Conservation (phyloP, 2,329 filamentous ascomycete genomes). For the Rhinocladiella similis region DNA sequence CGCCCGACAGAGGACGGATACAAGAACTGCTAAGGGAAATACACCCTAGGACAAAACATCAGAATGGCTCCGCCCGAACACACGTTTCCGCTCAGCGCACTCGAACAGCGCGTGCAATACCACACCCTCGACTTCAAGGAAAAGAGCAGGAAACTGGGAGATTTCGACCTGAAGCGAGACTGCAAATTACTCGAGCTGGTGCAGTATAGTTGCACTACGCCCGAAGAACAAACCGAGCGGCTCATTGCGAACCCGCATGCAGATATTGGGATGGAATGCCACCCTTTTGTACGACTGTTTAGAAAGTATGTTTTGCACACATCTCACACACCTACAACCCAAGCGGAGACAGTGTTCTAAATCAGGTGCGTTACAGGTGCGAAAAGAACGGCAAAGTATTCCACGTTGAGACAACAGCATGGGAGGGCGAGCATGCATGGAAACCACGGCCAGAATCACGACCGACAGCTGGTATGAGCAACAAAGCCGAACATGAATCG, state of each 20-base stretch:
- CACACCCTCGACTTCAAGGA: constrained; percentile 46
- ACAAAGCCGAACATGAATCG: constrained; percentile 2
- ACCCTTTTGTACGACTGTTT: constrained; percentile 25
- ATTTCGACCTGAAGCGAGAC: constrained; percentile 50
- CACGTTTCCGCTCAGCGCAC: constrained; percentile 53
- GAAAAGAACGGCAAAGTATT: constrained; percentile 34
- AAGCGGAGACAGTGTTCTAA: not conserved
- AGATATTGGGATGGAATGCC: constrained; percentile 46
- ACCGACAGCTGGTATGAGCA: not conserved
- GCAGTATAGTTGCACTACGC: constrained; percentile 63
- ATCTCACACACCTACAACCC: not conserved
- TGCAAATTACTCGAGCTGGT: constrained; percentile 61
- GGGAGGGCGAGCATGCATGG: constrained; percentile 51
- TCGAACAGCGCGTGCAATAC: constrained; percentile 54
- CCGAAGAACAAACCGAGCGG: constrained; percentile 35
- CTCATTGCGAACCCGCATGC: constrained; percentile 12
- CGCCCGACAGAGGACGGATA: not conserved
- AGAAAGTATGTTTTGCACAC: constrained; percentile 17
- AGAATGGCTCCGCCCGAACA: constrained; percentile 58
- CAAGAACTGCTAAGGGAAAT: not conserved
- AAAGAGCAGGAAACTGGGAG: constrained; percentile 53
- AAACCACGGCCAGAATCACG: constrained; percentile 30
- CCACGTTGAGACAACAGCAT: constrained; percentile 63
- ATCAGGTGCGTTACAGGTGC: constrained; percentile 11
- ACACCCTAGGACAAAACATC: not conserved